These are phyloP conservation scores for Crepidotus variabilis DNA, from an alignment of 768 basidiomycete genomes.

Conservation along the genomic window DNA sequence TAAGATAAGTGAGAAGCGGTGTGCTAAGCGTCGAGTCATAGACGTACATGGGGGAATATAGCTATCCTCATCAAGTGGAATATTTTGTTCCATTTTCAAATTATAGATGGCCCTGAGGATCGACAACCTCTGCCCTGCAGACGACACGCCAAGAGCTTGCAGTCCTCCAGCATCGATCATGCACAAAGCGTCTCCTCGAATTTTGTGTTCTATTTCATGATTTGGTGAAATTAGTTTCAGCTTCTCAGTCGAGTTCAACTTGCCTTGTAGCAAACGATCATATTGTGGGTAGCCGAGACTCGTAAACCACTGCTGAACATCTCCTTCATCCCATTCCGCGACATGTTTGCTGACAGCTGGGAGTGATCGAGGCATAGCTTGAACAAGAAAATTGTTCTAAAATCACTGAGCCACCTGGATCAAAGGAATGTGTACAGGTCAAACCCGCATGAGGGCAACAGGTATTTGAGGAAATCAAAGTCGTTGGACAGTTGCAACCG, in stretches of 20 bases:
- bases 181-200: conserved; percentile 87
- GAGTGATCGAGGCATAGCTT: background rate
- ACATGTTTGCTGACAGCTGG: conserved; percentile 23
- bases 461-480: background rate
- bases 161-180: conserved; percentile 78
- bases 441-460: background rate
- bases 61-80: conserved; percentile 79
- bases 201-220: conserved; percentile 63
- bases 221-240: background rate
- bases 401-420: background rate
- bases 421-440: background rate
- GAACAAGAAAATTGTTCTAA: background rate
- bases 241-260: conserved; percentile 17
- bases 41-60: conserved; percentile 86
- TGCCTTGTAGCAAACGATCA: conserved; percentile 77
- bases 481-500: background rate
- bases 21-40: background rate
- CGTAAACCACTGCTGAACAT: conserved; percentile 75
- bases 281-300: conserved; percentile 84
- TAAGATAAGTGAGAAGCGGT: conserved; percentile 12
- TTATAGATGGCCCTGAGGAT: conserved; percentile 92
- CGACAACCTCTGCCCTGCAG: conserved; percentile 86
- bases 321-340: conserved; percentile 69
- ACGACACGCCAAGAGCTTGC: conserved; percentile 83
- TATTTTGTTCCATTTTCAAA: conserved; percentile 77